Base-by-base conservation (phyloP, 768 basidiomycete genomes). In the Brasilioporus rufonigricans region DNA sequence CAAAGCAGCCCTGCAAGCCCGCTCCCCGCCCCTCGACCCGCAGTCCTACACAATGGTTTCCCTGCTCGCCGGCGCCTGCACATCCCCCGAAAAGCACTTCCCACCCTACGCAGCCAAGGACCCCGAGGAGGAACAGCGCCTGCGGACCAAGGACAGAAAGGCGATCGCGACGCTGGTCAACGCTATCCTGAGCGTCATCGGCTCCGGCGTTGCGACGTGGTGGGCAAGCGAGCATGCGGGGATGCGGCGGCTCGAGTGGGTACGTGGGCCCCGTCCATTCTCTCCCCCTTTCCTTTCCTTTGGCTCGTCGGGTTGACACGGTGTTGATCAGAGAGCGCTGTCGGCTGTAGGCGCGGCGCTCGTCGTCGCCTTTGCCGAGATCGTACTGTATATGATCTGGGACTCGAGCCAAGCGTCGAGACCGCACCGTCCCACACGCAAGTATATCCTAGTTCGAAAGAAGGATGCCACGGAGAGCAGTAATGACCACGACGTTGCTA, bases 11-110 rank as follows among this genome's bases (percentile, higher is more conserved):
- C 66, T 82, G 61, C 67, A 46, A 73, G 82, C 48, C 61, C 66
- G 56, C 33, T 71, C 73, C 7, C 77, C 76, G 11, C 69, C 75
- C 2, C 73, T 91, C 44, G 71, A 83, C 53, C 73, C 82, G 5
- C 71, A 72, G 21, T 74, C 79, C 14, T 92, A 89, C 66, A 73
- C 78, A 7, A 91, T 90, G 83, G 73, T 91, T 36, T 73, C 89
- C 19, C 74, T 93, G 33, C 81, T 93, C 6, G 89, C 91, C 16
- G 91, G 91, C 35, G 79, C 85, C 7, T 81, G 78, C 41, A 86
- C 90, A n/a, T 89, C 89, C 7, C 91, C 91, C 21, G 83, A 88
- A 54, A 81, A 86, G 50, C 83, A 77, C 33, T 88, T 90, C 56
- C 84, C 84, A 31, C 59, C 72, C 10, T 81, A 83, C 60, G 54